A percentile compares a stretch with the other conserved stretches of the same genome.
Conservation (phyloP, 768 basidiomycete species). For the Suillus weaverae region DNA sequence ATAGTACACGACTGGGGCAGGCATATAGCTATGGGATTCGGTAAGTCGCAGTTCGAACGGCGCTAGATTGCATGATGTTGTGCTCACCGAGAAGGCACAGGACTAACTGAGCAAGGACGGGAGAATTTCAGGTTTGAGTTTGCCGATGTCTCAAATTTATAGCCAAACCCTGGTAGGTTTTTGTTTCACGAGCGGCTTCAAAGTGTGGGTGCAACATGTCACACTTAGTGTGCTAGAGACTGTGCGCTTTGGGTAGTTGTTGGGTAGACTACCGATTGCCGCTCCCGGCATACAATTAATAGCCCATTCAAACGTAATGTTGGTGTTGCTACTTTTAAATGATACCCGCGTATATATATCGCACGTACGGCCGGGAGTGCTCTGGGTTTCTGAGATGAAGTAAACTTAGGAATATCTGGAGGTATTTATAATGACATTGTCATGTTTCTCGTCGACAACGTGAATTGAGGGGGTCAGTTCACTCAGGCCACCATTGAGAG, state of each 20-base stretch:
- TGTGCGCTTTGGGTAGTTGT: background rate
- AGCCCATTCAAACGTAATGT: background rate
- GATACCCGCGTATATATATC: background rate
- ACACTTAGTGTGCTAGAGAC: background rate
- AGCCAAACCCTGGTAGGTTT: background rate
- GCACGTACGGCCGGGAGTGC: background rate
- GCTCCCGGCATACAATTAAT: background rate
- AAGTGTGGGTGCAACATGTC: conserved; percentile 1
- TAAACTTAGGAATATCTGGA: background rate
- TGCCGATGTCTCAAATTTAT: background rate
- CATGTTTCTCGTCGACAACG: background rate
- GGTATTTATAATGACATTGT: background rate
- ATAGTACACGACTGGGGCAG: conserved; percentile 19
- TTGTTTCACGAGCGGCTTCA: background rate
- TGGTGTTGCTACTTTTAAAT: background rate
- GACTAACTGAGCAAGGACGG: background rate
- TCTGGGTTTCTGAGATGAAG: background rate
- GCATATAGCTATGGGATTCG: conserved; percentile 4
- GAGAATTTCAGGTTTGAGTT: background rate
- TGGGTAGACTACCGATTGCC: background rate
- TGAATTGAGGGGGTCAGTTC: background rate
- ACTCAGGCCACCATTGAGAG: background rate
- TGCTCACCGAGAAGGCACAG: background rate
- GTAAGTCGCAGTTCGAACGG: background rate
- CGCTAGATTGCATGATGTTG: too few species aligned